These are phyloP conservation scores for Phylloporus sp. DNA, from an alignment of 768 basidiomycete genomes.

Conservation along the genomic window DNA sequence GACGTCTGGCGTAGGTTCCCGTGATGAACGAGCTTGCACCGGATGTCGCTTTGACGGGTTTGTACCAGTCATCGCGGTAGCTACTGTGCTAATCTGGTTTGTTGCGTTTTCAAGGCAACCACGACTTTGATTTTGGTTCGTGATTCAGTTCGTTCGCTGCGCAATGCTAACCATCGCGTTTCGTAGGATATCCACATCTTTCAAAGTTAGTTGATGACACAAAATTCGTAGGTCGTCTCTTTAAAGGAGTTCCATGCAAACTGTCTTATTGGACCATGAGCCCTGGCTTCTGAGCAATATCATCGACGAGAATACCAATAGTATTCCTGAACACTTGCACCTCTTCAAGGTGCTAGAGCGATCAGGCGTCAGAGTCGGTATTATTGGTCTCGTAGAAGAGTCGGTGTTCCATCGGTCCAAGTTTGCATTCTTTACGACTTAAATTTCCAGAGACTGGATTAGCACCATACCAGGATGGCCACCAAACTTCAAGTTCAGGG, in stretches of 20 bases:
- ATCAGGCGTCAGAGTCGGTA: conserved; percentile 63
- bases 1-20: conserved; percentile 52
- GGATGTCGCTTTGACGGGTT: conserved; percentile 76
- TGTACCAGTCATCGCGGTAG: conserved; percentile 19
- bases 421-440: not conserved
- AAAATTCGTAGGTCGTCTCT: conserved; percentile 54
- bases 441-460: conserved; percentile 71
- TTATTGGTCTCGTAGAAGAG: conserved; percentile 87
- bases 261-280: conserved; percentile 32
- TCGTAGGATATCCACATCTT: conserved; percentile 55
- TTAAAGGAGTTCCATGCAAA: too few species aligned
- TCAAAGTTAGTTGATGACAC: conserved; percentile 65
- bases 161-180: not conserved
- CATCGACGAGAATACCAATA: conserved; percentile 57
- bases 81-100: conserved; percentile 1
- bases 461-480: conserved; percentile 85
- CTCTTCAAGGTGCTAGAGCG: conserved; percentile 65
- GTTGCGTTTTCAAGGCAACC: conserved; percentile 55
- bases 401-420: conserved; percentile 27
- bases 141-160: not conserved
- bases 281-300: conserved; percentile 91
- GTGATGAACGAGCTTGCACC: conserved; percentile 73
- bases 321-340: conserved; percentile 54
- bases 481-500: conserved; percentile 61
- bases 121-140: conserved; percentile 85